Base-by-base conservation (phyloP, 2,329 filamentous ascomycete species). In the Corynespora cassiicola region DNA sequence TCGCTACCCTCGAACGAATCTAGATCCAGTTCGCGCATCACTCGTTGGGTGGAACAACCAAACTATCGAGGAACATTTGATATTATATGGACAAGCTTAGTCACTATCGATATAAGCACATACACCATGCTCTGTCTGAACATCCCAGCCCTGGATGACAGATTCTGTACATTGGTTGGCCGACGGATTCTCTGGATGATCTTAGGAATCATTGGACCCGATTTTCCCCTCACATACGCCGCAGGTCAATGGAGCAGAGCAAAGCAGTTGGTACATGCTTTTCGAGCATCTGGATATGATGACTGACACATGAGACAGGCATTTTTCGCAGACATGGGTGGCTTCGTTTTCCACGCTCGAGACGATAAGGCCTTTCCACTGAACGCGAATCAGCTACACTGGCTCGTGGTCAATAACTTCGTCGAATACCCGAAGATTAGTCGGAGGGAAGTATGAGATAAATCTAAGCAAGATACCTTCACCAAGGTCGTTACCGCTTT, bases 31-130 rank as follows among this genome's bases (percentile, higher is more conserved):
- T 21, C 4, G 22, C 10, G n/a, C n/a, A 24, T 17, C 23, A 34
- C 18, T 20, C 12, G 27, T 15, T 55, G 51, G 51, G 40, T 47
- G 3, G 31, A 42, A 9, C 42, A 50, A 26, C 58, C 63, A 2
- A 23, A 47, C 21, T 55, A 54, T 16, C 57, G 67, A 32, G 66
- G 67, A 5, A 64, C 65, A 5, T 45, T 65, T 12, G 57, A 50
- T 33, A 53, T 70, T 10, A 47, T 68, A 21, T 47, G 54, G 25
- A 62, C 45, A 10, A 63, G 58, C 40, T 38, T 67, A 15, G 42
- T 49, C 15, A 70, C 66, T 2, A 65, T 62, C 10, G 61, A 64
- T 23, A 41, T 71, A 18, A 68, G 63, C 39, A 68, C 63, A 10
- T 71, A 63, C 59, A 56, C 54, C 15, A 56, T 58, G 18, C 33